Evolutionary conservation across 305 asterid species (phyloP), one percentile per base, ranked within the genome.

Genomic region (Fraxinus ornus): DNA sequence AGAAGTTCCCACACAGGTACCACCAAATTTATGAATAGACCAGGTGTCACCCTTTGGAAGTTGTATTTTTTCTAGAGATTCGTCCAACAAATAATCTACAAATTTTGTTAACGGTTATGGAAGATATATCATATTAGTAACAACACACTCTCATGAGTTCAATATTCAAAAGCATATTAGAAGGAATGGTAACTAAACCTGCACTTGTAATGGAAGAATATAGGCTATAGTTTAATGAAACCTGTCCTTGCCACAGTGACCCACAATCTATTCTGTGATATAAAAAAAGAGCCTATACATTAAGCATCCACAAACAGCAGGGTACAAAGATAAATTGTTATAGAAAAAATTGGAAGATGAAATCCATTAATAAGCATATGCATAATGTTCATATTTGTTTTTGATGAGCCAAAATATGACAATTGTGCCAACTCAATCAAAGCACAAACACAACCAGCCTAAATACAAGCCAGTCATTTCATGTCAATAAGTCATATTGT

Each of bases 11-110:
- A 95, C 97, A 78, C 99, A 95, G 12, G 99, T 95, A 44, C 98
- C 98, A 10, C 99, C 99, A 85, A 95, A 95, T 84, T 95, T 95
- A 88, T 95, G 99, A 57, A 95, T 89, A 60, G 97, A 89, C 99
- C 99, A 95, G 79, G 90, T 90, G 78, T 89, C 96, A 30, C 97
- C 99, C 89, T 86, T 89, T 4, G 95, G 98, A 52, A 93, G 90
- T 81, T 89, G 89, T 80, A 76, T 85, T 82, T 84, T 86, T 78
- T 87, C 92, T 24, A 85, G 88, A 62, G 90, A 88, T 81, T 88
- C 96, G 76, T 90, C 92, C 83, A 89, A 82, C 85, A 89, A 82
- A 70, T 81, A 57, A 83, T 90, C 97, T 89, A 72, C 24, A 62
- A 71, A 78, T 77, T 64, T 74, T 41, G 47, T 49, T 44, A 17